These are phyloP conservation scores for Aphanomyces stellatus DNA, from an alignment of 352 stramenopile species.

Conservation along the genomic window DNA sequence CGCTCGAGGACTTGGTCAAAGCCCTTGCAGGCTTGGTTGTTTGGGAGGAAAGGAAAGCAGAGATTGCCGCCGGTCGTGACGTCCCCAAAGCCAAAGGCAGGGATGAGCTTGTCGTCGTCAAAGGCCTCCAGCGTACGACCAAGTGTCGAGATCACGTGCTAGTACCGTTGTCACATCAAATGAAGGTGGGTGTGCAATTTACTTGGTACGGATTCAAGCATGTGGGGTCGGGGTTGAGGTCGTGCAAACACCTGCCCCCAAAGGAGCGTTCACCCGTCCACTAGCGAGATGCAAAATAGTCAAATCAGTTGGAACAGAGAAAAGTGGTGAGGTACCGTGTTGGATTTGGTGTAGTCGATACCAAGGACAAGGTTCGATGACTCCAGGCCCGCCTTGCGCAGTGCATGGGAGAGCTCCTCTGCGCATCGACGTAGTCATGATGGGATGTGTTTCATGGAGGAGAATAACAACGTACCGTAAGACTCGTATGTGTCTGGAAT, in stretches of 20 bases:
- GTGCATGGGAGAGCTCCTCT: slow-evolving; percentile 14
- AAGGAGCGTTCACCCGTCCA: slow-evolving; percentile 61
- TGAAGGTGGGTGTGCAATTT: not conserved
- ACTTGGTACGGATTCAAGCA: slow-evolving; percentile 61
- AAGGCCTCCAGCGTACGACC: slow-evolving; percentile 59
- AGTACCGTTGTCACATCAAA: too few species aligned
- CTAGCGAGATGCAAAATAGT: slow-evolving; percentile 28
- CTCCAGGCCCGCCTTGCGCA: slow-evolving; percentile 45
- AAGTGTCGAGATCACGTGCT: slow-evolving; percentile 69
- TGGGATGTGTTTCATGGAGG: too few species aligned
- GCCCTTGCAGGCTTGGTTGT: slow-evolving; percentile 34
- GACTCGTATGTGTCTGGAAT: slow-evolving; percentile 57
- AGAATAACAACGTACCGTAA: slow-evolving; percentile 31
- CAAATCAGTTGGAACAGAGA: too few species aligned
- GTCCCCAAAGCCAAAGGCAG: slow-evolving; percentile 62
- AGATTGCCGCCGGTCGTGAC: slow-evolving; percentile 31
- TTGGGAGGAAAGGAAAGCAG: slow-evolving; percentile 50
- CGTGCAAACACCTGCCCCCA: slow-evolving; percentile 43
- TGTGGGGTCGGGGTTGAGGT: slow-evolving; percentile 41
- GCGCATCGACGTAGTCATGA: slow-evolving; percentile 21
- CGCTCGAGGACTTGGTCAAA: slow-evolving; percentile 48
- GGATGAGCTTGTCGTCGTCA: slow-evolving; percentile 75
- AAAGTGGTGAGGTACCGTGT: slow-evolving; percentile 32
- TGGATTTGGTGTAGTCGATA: slow-evolving; percentile 67
- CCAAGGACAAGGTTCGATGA: slow-evolving; percentile 63